Evolutionary conservation across 2,329 filamentous ascomycete genomes (phyloP).

Genomic region (Penicillium sp.): DNA sequence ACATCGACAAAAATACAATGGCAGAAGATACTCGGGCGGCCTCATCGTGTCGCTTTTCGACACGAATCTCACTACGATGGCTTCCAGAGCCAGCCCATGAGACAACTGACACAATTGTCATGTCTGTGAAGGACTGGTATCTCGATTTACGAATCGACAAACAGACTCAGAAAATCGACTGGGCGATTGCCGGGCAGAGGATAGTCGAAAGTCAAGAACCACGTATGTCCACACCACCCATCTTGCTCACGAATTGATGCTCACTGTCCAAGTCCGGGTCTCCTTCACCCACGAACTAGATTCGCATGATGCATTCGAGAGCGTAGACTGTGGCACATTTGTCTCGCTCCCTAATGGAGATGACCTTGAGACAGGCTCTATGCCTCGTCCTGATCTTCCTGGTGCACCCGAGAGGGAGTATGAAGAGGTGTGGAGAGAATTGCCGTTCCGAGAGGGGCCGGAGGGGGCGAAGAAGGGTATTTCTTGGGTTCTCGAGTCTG

Average conservation of each 20-base stretch:
- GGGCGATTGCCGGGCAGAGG: conserved; percentile 46
- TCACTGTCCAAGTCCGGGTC: conserved; percentile 28
- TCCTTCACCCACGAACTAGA: conserved; percentile 42
- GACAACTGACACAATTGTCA: conserved; percentile 46
- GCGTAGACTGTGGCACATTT: conserved; percentile 39
- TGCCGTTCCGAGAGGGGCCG: conserved; percentile 33
- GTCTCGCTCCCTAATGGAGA: conserved; percentile 41
- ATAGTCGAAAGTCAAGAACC: conserved; percentile 37
- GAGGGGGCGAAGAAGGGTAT: conserved; percentile 22
- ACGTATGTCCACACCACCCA: conserved; percentile 24
- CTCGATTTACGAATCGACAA: conserved; percentile 45
- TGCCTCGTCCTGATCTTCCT: conserved; percentile 38
- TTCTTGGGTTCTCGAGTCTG: conserved; percentile 34
- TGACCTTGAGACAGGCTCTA: conserved; percentile 40
- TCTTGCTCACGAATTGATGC: no score
- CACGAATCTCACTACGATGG: conserved; percentile 47
- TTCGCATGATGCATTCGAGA: conserved; percentile 36
- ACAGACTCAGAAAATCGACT: conserved; percentile 37
- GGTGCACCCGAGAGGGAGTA: conserved; percentile 48
- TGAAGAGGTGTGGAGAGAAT: conserved; percentile 66
- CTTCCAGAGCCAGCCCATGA: conserved; percentile 41
- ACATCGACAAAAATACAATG: background rate
- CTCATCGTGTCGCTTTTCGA: conserved; percentile 32
- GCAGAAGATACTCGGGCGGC: background rate
- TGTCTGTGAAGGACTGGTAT: conserved; percentile 45